phyloP scores from a whole-genome alignment of 305 asterid genomes.

The Salvia sclarea region DNA sequence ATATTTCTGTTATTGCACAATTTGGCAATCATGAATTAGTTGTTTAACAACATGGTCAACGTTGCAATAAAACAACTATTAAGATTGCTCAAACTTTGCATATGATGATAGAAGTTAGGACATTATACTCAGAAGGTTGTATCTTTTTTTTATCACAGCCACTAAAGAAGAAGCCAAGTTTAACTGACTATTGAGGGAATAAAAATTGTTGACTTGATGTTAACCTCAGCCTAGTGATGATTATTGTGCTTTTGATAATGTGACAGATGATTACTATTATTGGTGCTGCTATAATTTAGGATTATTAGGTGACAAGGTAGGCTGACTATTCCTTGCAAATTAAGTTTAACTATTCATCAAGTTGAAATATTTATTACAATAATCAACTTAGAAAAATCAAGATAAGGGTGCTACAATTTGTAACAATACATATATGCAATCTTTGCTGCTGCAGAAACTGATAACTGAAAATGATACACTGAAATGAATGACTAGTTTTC shows the following conservation, averaged over 20 bases:
- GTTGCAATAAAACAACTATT: neutral
- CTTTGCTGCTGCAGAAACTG: neutral
- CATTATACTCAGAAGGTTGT: no score
- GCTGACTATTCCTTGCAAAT: constrained; percentile 3
- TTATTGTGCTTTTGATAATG: constrained; percentile 4
- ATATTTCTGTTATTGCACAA: neutral
- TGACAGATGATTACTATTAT: neutral
- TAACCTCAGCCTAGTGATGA: neutral
- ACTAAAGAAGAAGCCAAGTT: constrained; percentile 4
- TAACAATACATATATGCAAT: neutral
- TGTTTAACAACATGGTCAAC: constrained; percentile 4
- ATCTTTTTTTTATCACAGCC: no score
- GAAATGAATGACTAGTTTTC: neutral
- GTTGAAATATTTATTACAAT: constrained; percentile 9
- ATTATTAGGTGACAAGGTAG: constrained; percentile 24
- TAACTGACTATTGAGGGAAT: constrained; percentile 11
- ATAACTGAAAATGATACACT: constrained; percentile 8
- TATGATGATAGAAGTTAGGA: no score
- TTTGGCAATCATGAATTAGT: neutral
- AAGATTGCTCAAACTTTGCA: neutral
- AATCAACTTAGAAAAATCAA: constrained; percentile 4
- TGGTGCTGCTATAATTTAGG: constrained; percentile 17
- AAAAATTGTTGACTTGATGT: constrained; percentile 21
- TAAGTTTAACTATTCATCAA: constrained; percentile 14
- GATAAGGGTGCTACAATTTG: neutral